phyloP scores from a whole-genome alignment of 768 basidiomycete genomes.

The Goffeauzyma gilvescens region DNA sequence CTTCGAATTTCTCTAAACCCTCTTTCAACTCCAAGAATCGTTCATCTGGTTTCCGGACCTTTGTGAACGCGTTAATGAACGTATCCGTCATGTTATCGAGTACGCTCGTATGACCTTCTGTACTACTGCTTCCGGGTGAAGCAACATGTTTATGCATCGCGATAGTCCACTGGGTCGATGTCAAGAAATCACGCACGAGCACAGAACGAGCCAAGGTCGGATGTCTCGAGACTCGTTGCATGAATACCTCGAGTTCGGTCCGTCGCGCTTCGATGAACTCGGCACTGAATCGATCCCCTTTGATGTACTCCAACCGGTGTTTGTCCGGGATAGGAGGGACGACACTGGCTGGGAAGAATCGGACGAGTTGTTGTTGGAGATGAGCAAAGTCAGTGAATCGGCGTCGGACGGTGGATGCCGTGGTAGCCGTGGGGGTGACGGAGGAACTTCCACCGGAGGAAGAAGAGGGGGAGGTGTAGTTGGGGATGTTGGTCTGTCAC shows the following conservation, averaged over 20 bases:
- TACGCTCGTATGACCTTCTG: constrained; percentile 41
- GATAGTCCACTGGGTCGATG: constrained; percentile 97
- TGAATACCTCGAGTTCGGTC: constrained; percentile 77
- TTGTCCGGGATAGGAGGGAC: constrained; percentile 92
- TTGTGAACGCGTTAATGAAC: constrained; percentile 83
- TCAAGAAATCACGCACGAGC: constrained; percentile 81
- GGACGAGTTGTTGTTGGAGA: constrained; percentile 63
- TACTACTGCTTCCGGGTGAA: constrained; percentile 56
- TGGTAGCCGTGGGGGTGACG: constrained; percentile 32
- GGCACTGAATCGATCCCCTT: constrained; percentile 87
- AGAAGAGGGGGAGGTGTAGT: too few relatives aligned
- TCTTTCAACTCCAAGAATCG: constrained; percentile 84
- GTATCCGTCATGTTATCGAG: constrained; percentile 94
- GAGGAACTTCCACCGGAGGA: too few relatives aligned
- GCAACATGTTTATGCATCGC: constrained; percentile 92
- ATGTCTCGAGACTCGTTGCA: constrained; percentile 76
- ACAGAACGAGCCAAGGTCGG: constrained; percentile 82
- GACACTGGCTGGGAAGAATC: constrained; percentile 94
- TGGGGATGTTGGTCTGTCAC: too few relatives aligned
- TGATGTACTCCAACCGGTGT: constrained; percentile 94
- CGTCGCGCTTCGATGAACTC: constrained; percentile 92
- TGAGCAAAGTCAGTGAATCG: constrained; percentile 97
- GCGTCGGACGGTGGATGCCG: constrained; percentile 52
- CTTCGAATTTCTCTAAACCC: constrained; percentile 85
- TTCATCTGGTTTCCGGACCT: constrained; percentile 90